Base-by-base conservation (phyloP, 345 rosid species). In the Laguncularia racemosa region DNA sequence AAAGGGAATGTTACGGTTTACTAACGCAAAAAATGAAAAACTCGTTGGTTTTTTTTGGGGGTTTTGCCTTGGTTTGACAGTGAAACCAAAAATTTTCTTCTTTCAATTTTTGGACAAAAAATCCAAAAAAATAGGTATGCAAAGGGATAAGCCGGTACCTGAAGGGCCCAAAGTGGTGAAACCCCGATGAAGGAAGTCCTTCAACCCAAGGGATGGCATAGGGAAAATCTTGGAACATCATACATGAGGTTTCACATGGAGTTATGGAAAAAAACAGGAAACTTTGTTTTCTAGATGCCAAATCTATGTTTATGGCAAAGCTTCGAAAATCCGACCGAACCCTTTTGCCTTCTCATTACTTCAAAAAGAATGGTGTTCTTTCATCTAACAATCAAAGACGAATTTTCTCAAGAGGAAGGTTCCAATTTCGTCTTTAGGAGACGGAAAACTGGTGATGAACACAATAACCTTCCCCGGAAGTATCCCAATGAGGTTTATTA, bases 401-500 rank as follows among this genome's bases (percentile, higher is more conserved):
- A 66, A 72, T 67, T n/a, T 78, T 69, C 66, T 67, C 78, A 14
- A 43, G 11, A 14, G 83, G 83, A 46, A 75, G 73, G 62, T 78
- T 71, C 51, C 73, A 69, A 28, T 63, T 78, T 16, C 64, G 60
- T 11, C 53, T 72, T 28, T 40, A 7, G 0, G 0, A 14, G 69
- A 68, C 51, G 83, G 79, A 21, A 60, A 70, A 50, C 55, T 61
- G 23, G 71, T 61, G 48, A 75, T 75, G n/a, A 61, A 56, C 49
- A 46, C 67, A 20, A 61, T 60, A 14, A 64, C 64, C 40, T 10
- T 33, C 7, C 40, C 40, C 4, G 54, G 75, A 28, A 59, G 28
- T 13, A 1, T 7, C 14, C 71, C 0, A 62, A 76, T 55, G 61
- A 48, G 6, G 48, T 66, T 5, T 77, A 73, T 18, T 70, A 48